Conservation (phyloP, 805 yeast species). For the Myxozyma neotropica region DNA sequence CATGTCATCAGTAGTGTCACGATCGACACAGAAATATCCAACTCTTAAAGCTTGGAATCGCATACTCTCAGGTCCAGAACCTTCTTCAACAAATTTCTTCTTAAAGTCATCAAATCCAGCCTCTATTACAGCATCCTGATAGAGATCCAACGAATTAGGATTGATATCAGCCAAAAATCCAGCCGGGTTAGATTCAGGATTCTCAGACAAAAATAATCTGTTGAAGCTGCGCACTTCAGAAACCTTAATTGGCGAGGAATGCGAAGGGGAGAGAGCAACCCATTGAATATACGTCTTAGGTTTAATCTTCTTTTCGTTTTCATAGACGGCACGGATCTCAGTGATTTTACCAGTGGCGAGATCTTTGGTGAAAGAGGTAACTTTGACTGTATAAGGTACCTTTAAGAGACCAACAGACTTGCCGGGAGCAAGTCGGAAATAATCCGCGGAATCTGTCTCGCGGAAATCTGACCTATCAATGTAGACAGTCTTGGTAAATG, state of each 20-base stretch:
- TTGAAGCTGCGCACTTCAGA: constrained; percentile 84
- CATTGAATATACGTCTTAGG: constrained; percentile 98
- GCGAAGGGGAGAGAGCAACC: constrained; percentile 73
- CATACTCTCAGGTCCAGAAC: constrained; percentile 70
- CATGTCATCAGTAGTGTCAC: constrained; percentile 63
- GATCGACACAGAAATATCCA: constrained; percentile 92
- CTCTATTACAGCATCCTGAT: constrained; percentile 72
- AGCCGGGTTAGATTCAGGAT: constrained; percentile 84
- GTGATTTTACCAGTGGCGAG: constrained; percentile 60
- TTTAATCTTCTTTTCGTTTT: constrained; percentile 63
- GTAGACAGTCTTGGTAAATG: constrained; percentile 74
- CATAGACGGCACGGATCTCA: constrained; percentile 77
- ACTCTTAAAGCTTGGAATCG: constrained; percentile 97
- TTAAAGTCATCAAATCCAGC: constrained; percentile 69
- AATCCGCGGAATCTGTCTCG: constrained; percentile 64
- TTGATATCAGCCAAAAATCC: constrained; percentile 87
- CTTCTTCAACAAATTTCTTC: constrained; percentile 59
- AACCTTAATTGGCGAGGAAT: constrained; percentile 64
- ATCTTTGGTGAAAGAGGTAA: constrained; percentile 66
- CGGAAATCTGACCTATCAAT: constrained; percentile 90
- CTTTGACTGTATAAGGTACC: constrained; percentile 81
- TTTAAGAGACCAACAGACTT: constrained; percentile 94
- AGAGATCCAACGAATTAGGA: constrained; percentile 71
- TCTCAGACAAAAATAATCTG: constrained; percentile 85
- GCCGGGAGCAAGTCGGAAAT: constrained; percentile 89